Evolutionary conservation across 139 green algal genomes (phyloP).

Genomic region (Cymbomonas tetramitiformis): DNA sequence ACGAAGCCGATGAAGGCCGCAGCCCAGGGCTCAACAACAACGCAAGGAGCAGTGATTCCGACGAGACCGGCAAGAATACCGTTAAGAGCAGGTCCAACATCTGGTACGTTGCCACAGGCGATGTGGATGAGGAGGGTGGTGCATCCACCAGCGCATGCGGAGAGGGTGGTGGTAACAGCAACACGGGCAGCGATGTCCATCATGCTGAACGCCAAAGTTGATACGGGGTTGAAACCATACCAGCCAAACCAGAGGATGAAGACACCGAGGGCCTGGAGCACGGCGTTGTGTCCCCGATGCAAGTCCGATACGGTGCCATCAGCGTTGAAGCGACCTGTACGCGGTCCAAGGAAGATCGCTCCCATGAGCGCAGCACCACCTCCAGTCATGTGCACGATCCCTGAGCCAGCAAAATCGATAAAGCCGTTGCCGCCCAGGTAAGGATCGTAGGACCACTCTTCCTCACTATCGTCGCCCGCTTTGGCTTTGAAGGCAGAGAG

Average conservation of each 20-base stretch:
- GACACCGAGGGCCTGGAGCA: slow-evolving; percentile 40
- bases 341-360: slow-evolving; percentile 65
- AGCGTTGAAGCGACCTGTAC: slow-evolving; percentile 75
- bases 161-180: slow-evolving; percentile 45
- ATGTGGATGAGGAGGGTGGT: slow-evolving; percentile 29
- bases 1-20: slow-evolving; percentile 36
- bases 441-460: not conserved
- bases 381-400: slow-evolving; percentile 45
- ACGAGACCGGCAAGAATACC: slow-evolving; percentile 44
- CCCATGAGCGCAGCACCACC: slow-evolving; percentile 35
- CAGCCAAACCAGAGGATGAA: slow-evolving; percentile 70
- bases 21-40: slow-evolving; percentile 32
- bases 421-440: slow-evolving; percentile 22
- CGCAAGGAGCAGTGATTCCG: slow-evolving; percentile 30
- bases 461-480: no score
- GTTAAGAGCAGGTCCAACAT: slow-evolving; percentile 35
- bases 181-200: slow-evolving; percentile 21
- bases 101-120: slow-evolving; percentile 9
- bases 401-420: slow-evolving; percentile 36
- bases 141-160: slow-evolving; percentile 28
- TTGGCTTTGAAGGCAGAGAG: slow-evolving; percentile 15
- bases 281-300: slow-evolving; percentile 46
- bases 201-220: slow-evolving; percentile 23
- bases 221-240: slow-evolving; percentile 62
- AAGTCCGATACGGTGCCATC: slow-evolving; percentile 48